Conservation (phyloP, 352 stramenopile genomes). For the Plasmopara halstedii region DNA sequence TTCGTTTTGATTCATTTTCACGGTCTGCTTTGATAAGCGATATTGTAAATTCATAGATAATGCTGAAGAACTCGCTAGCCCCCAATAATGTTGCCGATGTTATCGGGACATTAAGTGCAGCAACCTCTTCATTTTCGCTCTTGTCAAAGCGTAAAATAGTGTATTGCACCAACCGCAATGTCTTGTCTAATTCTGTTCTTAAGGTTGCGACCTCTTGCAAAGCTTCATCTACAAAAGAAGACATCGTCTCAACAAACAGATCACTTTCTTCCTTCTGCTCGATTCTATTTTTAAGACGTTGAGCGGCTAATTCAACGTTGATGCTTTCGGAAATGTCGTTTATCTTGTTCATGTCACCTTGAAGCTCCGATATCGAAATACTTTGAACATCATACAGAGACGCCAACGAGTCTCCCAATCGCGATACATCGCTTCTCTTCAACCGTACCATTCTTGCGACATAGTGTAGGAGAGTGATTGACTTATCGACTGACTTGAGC, state of each 20-base stretch:
- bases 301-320: constrained; percentile 49
- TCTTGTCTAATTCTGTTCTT: constrained; percentile 42
- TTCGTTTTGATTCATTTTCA: constrained; percentile 64
- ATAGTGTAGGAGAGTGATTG: constrained; percentile 64
- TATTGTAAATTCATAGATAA: constrained; percentile 77
- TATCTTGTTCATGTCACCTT: constrained; percentile 58
- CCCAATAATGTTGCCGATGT: constrained; percentile 27
- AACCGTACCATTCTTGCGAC: constrained; percentile 57
- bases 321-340: constrained; percentile 55
- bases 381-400: constrained; percentile 74
- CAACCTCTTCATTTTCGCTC: constrained; percentile 23
- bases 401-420: constrained; percentile 48
- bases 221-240: constrained; percentile 44
- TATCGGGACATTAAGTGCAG: constrained; percentile 6
- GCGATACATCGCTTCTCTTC: constrained; percentile 60
- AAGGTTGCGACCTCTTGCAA: constrained; percentile 19
- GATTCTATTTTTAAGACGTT: constrained; percentile 70
- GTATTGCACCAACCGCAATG: constrained; percentile 38
- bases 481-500: constrained; percentile 56
- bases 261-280: constrained; percentile 57
- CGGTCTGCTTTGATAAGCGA: constrained; percentile 63
- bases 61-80: constrained; percentile 58
- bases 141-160: constrained; percentile 62
- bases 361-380: constrained; percentile 67
- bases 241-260: constrained; percentile 60